Evolutionary conservation across 768 basidiomycete genomes (phyloP), one percentile per base, ranked within the genome.

Genomic region (Pisolithus microcarpus): DNA sequence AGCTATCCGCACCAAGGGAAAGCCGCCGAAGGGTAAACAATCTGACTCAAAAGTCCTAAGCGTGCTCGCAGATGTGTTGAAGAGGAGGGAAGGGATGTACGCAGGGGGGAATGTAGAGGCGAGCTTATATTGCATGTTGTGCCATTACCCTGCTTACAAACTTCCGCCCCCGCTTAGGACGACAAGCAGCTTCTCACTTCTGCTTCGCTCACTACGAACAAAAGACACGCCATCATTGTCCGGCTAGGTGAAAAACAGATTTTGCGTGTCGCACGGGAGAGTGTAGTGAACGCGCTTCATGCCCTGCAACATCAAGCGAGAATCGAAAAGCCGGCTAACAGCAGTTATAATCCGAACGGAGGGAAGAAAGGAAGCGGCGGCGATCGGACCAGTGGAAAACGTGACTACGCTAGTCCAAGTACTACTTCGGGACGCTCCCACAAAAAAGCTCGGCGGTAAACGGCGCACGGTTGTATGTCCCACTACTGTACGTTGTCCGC

Each of bases 241-340:
- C 76, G 91, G 34, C 63, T 89, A 9, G 87, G 88, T 4, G 91
- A 94, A 70, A 91, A 91, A 68, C 69, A 76, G 21, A 81, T 92
- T 11, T 59, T 93, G 49, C 61, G 58, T 2, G 57, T 55, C 1
- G 53, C 66, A 0, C 57, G 70, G 40, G 54, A 60, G 36, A 38
- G n/a, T 15, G 26, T 15, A 34, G 11, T 64, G 7, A 24, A 21
- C 30, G 26, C 8, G 19, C 43, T 51, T 44, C 48, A 55, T 44
- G 38, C 51, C 8, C 55, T 56, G 31, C 36, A 56, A 24, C 9
- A 44, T 7, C 47, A 56, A 34, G 34, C 34, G 18, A 54, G 47
- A 30, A 28, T n/a, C 1, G 34, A 19, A 43, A 6, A 44, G 26
- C 34, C 11, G 3, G 11, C 34, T 11, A 34, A 34, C 13, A 34